Conservation (phyloP, 2,329 filamentous ascomycete species). For the Ceratocystis albifundus region DNA sequence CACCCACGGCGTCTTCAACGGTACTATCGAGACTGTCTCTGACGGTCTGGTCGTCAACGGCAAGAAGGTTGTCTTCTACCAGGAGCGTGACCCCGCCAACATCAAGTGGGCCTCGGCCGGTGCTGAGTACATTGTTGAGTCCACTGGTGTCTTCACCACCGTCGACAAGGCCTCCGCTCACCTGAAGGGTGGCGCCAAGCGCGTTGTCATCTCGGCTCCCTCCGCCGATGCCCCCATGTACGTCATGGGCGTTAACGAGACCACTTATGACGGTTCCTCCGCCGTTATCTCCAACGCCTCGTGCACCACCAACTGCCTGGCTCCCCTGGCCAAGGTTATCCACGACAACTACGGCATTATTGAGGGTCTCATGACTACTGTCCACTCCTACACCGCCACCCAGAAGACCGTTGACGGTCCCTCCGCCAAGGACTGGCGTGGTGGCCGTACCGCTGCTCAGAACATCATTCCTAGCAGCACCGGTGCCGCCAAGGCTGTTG, state of each 20-base stretch:
- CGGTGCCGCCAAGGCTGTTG: slow-evolving; percentile 98
- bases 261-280: slow-evolving; percentile 80
- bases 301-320: slow-evolving; percentile 99
- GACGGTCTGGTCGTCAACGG: slow-evolving; percentile 77
- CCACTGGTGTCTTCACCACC: slow-evolving; percentile 75
- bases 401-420: slow-evolving; percentile 99
- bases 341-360: slow-evolving; percentile 96
- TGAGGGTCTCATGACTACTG: slow-evolving; percentile 99
- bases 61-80: slow-evolving; percentile 50
- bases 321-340: slow-evolving; percentile 97
- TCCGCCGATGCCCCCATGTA: slow-evolving; percentile 98
- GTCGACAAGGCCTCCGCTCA: slow-evolving; percentile 89
- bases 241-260: slow-evolving; percentile 98
- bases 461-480: slow-evolving; percentile 99
- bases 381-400: slow-evolving; percentile 99
- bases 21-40: slow-evolving; percentile 60
- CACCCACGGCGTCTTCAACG: slow-evolving; percentile 94
- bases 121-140: slow-evolving; percentile 62
- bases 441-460: slow-evolving; percentile 95
- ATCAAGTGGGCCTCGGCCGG: slow-evolving; percentile 86
- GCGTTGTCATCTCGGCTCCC: slow-evolving; percentile 86
- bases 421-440: slow-evolving; percentile 97
- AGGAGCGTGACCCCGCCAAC: slow-evolving; percentile 45
- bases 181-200: slow-evolving; percentile 95
- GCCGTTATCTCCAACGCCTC: slow-evolving; percentile 97